These are phyloP conservation scores for Ogataea polymorpha DNA, from an alignment of 805 yeast species.

Conservation along the genomic window DNA sequence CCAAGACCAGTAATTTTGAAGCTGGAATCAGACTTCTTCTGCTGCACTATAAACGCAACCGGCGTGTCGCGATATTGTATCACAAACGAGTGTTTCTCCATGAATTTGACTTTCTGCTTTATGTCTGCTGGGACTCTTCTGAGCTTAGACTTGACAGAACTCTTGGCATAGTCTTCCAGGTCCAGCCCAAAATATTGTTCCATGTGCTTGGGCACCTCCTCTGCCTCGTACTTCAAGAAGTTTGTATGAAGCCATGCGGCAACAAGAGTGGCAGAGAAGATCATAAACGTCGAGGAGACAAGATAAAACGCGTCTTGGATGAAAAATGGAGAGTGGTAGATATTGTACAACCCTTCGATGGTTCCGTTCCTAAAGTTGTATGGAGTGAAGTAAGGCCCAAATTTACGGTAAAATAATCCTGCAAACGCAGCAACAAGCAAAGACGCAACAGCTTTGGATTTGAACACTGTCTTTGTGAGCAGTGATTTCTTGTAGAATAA, in stretches of 20 bases:
- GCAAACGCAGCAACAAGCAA: conserved; percentile 25
- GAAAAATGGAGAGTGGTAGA: conserved; percentile 23
- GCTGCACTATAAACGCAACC: conserved; percentile 55
- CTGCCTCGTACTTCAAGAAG: conserved; percentile 42
- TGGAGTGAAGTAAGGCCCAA: conserved; percentile 22
- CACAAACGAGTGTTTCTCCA: conserved; percentile 48
- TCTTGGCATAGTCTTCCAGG: conserved; percentile 42
- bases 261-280: conserved; percentile 40
- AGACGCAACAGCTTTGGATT: conserved; percentile 42
- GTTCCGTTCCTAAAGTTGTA: conserved; percentile 21
- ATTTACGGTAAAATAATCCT: conserved; percentile 13
- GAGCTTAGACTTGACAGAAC: conserved; percentile 4
- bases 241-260: conserved; percentile 42
- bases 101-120: conserved; percentile 16
- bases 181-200: conserved; percentile 48
- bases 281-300: conserved; percentile 38
- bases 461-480: conserved; percentile 43
- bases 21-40: conserved; percentile 30
- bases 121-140: conserved; percentile 19
- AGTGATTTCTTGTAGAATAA: conserved; percentile 45
- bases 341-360: conserved; percentile 11
- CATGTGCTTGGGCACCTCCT: conserved; percentile 35
- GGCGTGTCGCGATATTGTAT: conserved; percentile 68
- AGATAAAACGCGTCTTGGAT: conserved; percentile 30
- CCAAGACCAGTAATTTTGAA: conserved; percentile 56